Conservation (phyloP, 129 eudicot genomes). For the Tagetes patula region DNA sequence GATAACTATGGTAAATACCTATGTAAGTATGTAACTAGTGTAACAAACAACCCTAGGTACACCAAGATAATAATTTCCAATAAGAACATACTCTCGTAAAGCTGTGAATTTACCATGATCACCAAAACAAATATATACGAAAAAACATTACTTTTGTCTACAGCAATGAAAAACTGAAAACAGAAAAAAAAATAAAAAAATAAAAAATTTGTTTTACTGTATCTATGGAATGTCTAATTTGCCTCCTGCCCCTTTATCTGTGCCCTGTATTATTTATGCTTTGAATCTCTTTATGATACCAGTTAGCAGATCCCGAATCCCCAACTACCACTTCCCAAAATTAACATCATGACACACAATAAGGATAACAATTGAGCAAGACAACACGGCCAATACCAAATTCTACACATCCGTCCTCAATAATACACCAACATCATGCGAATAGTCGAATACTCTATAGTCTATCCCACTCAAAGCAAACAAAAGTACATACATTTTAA, state of each 20-base stretch:
- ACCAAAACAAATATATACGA: not conserved
- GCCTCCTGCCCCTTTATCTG: conserved; percentile 3
- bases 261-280: not conserved
- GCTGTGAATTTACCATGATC: not conserved
- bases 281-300: not conserved
- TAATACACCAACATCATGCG: not conserved
- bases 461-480: not conserved
- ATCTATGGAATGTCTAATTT: not conserved
- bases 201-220: not conserved
- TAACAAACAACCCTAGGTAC: not conserved
- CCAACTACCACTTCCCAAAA: not conserved
- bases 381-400: not conserved
- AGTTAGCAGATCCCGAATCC: not conserved
- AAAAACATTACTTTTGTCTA: conserved; percentile 6
- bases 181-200: too few species aligned
- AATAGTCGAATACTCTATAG: not conserved
- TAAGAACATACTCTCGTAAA: not conserved
- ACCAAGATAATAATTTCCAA: not conserved
- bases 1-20: not conserved
- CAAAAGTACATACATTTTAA: not conserved
- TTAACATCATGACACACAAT: conserved; percentile 2
- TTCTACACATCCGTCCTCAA: not conserved
- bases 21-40: not conserved
- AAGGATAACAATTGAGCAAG: not conserved
- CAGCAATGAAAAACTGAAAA: not conserved